phyloP scores from a whole-genome alignment of 1,284 basidiomycete genomes.

The Tremellales sp. region DNA sequence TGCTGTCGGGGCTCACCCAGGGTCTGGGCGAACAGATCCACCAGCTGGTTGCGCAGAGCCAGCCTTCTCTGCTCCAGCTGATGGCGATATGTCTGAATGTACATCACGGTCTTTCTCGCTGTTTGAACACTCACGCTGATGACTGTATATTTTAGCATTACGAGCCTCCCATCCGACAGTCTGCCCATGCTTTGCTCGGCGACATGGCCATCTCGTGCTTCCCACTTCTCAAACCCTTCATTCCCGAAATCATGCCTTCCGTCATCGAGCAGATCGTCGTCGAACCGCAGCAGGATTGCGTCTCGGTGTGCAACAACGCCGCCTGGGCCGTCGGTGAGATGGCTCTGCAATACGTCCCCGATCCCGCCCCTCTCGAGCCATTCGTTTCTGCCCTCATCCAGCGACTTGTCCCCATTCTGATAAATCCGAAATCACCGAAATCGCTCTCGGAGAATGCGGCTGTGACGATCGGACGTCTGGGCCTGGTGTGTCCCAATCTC shows the following conservation, averaged over 20 bases:
- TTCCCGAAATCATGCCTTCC: slow-evolving; percentile 84
- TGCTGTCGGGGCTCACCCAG: slow-evolving; percentile 92
- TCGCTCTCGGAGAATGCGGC: slow-evolving; percentile 97
- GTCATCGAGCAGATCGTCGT: slow-evolving; percentile 80
- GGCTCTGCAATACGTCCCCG: slow-evolving; percentile 68
- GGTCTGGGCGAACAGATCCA: slow-evolving; percentile 79
- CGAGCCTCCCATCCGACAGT: slow-evolving; percentile 91
- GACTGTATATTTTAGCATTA: slow-evolving; percentile 57
- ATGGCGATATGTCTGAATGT: slow-evolving; percentile 77
- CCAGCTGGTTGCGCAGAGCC: slow-evolving; percentile 61
- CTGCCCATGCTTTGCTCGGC: slow-evolving; percentile 93
- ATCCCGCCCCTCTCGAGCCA: slow-evolving; percentile 60
- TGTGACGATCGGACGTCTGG: slow-evolving; percentile 96
- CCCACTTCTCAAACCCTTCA: slow-evolving; percentile 71
- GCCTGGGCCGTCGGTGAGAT: slow-evolving; percentile 99
- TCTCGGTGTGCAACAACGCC: slow-evolving; percentile 99
- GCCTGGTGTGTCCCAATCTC: slow-evolving; percentile 80
- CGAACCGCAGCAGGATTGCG: slow-evolving; percentile 72
- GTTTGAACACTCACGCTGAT: neutral
- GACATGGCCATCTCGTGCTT: slow-evolving; percentile 93
- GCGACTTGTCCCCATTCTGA: slow-evolving; percentile 85
- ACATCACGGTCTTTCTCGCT: slow-evolving; percentile 19
- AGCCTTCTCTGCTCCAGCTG: slow-evolving; percentile 73
- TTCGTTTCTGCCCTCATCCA: slow-evolving; percentile 84
- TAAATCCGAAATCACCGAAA: slow-evolving; percentile 85